Evolutionary conservation across 208 protist species (phyloP), one percentile per base, ranked within the genome.

Genomic region (Acanthamoeba triangularis): DNA sequence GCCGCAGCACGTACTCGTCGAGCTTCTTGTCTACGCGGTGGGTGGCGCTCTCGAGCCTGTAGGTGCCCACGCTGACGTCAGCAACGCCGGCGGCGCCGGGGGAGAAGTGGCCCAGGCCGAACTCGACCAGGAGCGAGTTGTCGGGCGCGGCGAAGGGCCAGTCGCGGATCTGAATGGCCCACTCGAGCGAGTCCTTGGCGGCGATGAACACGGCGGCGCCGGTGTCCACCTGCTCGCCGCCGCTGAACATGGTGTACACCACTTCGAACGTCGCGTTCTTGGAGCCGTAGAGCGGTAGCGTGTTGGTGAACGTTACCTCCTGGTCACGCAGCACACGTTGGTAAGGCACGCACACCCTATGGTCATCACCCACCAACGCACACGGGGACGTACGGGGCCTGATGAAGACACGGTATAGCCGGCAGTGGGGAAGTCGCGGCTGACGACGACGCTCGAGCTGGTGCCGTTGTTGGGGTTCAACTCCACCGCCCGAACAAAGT

Each of bases 401-500:
- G 65, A 72, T 0, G 65, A 72, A 8, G 65, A 41, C 30, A 72
- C 30, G 30, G 28, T 10, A n/a, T 72, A 72, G 65, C 16, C 25
- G 25, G 65, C 10, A 1, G 30, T 18, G 11, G 65, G 65, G 10
- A 72, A 72, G 65, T 72, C 33, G 65, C 65, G 65, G 30, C 16
- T 72, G 65, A 72, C 65, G n/a, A 72, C 30, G 30, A 37, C n/a
- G 63, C n/a, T 72, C 63, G 63, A 10, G 63, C 37, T 72, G 63
- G n/a, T 11, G 30, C 35, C 41, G 65, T 28, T 11, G 30, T 33
- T 33, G 65, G 52, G 52, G 13, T 14, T 59, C 13, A 72, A 1
- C 65, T 72, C 65, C n/a, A 72, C 65, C 30, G 35, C 65, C 30
- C 65, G 25, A n/a, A 72, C 65, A 72, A 72, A 72, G n/a, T 72